Evolutionary conservation across 2,329 filamentous ascomycete species (phyloP).

Genomic region (Tolypocladium tropicale): DNA sequence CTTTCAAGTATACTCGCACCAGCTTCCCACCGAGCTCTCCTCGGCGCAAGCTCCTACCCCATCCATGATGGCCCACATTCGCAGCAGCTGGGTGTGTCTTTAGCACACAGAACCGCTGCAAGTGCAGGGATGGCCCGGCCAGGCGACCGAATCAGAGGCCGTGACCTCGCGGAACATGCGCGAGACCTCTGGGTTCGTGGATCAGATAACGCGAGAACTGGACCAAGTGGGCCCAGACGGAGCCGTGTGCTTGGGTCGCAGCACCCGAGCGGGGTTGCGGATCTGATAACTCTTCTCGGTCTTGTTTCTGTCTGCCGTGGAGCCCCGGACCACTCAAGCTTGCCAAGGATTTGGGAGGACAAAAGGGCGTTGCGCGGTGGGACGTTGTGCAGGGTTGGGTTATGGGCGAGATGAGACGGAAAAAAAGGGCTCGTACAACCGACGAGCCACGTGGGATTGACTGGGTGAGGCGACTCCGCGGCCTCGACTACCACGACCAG

Average conservation of each 20-base stretch:
- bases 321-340: no score
- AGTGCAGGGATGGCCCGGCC: background rate
- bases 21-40: background rate
- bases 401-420: background rate
- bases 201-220: background rate
- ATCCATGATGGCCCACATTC: background rate
- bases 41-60: background rate
- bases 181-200: background rate
- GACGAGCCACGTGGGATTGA: background rate
- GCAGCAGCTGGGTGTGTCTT: background rate
- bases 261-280: background rate
- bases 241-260: background rate
- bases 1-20: background rate
- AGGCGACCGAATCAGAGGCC: background rate
- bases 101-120: background rate
- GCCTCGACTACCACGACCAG: background rate
- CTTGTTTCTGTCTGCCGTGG: background rate
- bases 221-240: background rate
- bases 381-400: background rate
- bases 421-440: background rate
- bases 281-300: slow-evolving; percentile 1
- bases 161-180: background rate
- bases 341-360: background rate
- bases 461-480: background rate
- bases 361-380: background rate